Base-by-base conservation (phyloP, 352 stramenopile species). In the Globisporangium barbulae region DNA sequence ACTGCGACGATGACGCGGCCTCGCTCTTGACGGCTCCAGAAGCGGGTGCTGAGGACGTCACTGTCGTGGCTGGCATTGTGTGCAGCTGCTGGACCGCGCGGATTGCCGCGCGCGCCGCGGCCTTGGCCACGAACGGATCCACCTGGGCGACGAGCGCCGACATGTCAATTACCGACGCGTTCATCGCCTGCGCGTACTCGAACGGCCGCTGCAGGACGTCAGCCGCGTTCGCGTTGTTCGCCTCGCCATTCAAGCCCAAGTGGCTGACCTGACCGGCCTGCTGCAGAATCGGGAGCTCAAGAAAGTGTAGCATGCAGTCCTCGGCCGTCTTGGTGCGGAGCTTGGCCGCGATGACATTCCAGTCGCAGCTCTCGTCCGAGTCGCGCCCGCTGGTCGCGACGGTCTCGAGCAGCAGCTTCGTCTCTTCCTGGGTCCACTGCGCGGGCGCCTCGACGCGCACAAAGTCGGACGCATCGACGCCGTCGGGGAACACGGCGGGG, bases 291-390 rank as follows among this genome's bases (percentile, higher is more conserved):
- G 83, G 81, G 55, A 91, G 61, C 68, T 91, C 75, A 10, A 94
- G 72, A 68, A 94, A 94, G 39, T 88, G 83, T 53, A 91, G 59
- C 61, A 94, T 66, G 54, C 83, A 94, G 53, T 91, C 80, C n/a
- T 91, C 76, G 3, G 83, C 77, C 17, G 77, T 85, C 68, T 91
- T 93, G 37, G 71, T 80, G 45, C 73, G 71, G 8, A 94, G 75
- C 47, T 85, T 86, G n/a, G 69, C 72, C 2, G 83, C 82, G 33
- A 94, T 78, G 45, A 78, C 73, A 59, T 91, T 91, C 85, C 85
- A 94, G 65, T 94, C 83, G 59, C 81, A 88, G 41, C 64, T 78
- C 6, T 82, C 69, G 19, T 76, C 63, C 21, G 71, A 60, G 31
- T 77, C 63, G 0, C 71, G 57, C 1, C 73, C 73, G 19, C 42